phyloP scores from a whole-genome alignment of 2,329 filamentous ascomycete species.

The Aspergillus sp. region DNA sequence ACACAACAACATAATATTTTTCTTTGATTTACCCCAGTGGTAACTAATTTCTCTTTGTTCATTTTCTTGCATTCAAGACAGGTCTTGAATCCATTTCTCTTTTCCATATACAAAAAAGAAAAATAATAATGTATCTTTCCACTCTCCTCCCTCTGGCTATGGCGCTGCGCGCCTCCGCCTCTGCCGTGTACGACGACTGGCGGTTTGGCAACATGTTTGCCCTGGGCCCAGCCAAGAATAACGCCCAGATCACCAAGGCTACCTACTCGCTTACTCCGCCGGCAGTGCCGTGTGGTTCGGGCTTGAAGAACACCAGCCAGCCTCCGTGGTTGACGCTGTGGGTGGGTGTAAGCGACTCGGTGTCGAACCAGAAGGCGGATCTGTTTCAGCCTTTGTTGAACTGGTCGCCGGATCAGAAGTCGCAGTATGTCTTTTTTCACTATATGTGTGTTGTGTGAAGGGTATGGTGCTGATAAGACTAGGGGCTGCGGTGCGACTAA shows the following conservation, averaged over 20 bases:
- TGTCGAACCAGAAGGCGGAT: conserved; percentile 2
- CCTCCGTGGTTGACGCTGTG: conserved; percentile 5
- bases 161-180: conserved; percentile 2
- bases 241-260: conserved; percentile 6
- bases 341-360: conserved; percentile 3
- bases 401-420: conserved; percentile 7
- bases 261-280: conserved; percentile 4
- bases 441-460: neutral
- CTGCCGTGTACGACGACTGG: conserved; percentile 5
- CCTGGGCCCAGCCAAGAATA: conserved; percentile 2
- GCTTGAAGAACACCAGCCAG: neutral
- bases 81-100: neutral
- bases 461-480: neutral
- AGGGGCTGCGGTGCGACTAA: conserved; percentile 1
- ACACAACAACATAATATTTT: neutral
- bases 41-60: neutral
- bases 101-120: too few species aligned
- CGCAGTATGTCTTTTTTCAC: conserved; percentile 1
- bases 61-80: neutral
- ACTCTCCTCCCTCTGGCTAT: conserved; percentile 1
- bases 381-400: conserved; percentile 7
- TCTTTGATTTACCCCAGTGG: neutral
- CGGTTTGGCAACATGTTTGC: conserved; percentile 5
- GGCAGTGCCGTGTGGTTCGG: conserved; percentile 1
- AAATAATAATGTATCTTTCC: neutral